These are phyloP conservation scores for Zoysia matrella DNA, from an alignment of 202 grass and related monocot genomes.

Conservation along the genomic window DNA sequence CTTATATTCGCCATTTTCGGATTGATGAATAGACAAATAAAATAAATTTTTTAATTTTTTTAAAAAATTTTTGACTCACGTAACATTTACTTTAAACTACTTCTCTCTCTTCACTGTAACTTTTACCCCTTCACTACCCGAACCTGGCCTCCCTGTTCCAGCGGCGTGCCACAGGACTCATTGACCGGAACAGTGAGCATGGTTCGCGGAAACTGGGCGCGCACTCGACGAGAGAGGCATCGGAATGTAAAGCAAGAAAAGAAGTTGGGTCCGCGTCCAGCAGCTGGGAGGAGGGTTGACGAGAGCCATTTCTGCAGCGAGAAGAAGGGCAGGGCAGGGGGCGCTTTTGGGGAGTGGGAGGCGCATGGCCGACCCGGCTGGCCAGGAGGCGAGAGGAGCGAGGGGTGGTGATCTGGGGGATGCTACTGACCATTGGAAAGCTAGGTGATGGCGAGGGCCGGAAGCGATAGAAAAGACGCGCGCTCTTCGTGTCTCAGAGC, in stretches of 20 bases:
- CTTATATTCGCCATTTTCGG: too few species aligned
- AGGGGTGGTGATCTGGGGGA: not conserved
- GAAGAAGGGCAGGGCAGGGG: not conserved
- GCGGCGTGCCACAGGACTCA: too few species aligned
- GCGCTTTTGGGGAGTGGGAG: not conserved
- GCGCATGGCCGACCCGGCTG: not conserved
- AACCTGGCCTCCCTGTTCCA: too few species aligned
- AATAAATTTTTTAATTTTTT: too few species aligned
- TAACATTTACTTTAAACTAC: too few species aligned
- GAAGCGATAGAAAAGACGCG: slow-evolving; percentile 30
- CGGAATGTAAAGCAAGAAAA: too few species aligned
- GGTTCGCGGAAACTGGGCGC: not conserved
- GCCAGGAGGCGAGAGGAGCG: not conserved
- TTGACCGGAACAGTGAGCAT: too few species aligned
- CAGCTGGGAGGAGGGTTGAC: not conserved
- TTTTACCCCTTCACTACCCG: too few species aligned
- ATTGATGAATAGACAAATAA: too few species aligned
- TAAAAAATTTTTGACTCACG: too few species aligned
- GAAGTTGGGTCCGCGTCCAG: not conserved
- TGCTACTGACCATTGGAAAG: slow-evolving; percentile 27
- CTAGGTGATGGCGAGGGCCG: not conserved
- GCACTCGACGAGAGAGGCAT: not conserved
- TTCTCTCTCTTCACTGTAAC: too few species aligned
- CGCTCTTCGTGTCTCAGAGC: not conserved
- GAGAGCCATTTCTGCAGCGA: not conserved